Evolutionary conservation across 306 rosid species (phyloP).

Genomic region (Trifolium subterraneum): DNA sequence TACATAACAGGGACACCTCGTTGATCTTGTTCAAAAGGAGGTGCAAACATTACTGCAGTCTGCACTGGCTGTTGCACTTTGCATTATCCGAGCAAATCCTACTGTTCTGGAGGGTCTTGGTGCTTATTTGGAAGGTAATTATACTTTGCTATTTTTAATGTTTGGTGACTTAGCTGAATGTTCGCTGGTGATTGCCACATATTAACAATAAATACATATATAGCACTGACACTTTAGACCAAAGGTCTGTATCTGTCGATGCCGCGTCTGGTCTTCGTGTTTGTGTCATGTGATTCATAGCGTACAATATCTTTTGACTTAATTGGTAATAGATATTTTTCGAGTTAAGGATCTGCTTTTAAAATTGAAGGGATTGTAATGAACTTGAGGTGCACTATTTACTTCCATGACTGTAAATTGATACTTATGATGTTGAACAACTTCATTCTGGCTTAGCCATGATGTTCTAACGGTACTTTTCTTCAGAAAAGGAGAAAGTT

Average conservation of each 20-base stretch:
- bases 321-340: background rate
- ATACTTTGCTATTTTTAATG: background rate
- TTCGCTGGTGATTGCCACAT: background rate
- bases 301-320: conserved; percentile 9
- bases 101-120: conserved; percentile 94
- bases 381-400: conserved; percentile 28
- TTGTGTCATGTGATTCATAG: no score
- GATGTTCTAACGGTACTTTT: conserved; percentile 49
- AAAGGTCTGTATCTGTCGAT: background rate
- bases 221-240: background rate
- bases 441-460: conserved; percentile 23
- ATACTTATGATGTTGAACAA: conserved; percentile 21
- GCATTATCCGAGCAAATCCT: conserved; percentile 87
- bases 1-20: conserved; percentile 79
- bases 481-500: conserved; percentile 84
- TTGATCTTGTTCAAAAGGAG: conserved; percentile 91
- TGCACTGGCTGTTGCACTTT: conserved; percentile 74
- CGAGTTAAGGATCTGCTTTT: conserved; percentile 4
- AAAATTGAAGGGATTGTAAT: conserved; percentile 7
- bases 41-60: conserved; percentile 85
- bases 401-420: conserved; percentile 5
- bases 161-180: conserved; percentile 14
- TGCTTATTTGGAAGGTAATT: conserved; percentile 85
- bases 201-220: background rate
- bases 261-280: no score